Evolutionary conservation across 2,329 filamentous ascomycete species (phyloP), one percentile per base, ranked within the genome.

Genomic region (Pseudohalonectria lignicola): DNA sequence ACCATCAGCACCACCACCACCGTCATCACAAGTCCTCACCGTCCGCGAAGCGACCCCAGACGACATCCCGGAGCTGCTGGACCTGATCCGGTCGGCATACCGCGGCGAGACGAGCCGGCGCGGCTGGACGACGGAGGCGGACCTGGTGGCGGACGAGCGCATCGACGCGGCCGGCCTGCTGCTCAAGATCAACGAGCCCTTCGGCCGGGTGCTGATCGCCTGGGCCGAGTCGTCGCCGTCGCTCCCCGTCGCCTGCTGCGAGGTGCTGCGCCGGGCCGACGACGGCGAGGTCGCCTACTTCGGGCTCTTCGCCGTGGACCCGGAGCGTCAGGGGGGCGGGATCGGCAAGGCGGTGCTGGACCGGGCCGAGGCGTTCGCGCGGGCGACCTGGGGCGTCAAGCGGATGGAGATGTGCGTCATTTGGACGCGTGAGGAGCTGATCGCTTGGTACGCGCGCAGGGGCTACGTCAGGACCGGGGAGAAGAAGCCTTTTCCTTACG

Each of bases 71-170:
- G 34, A 45, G 10, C 41, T 67, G 20, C 55, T 61, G 17, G 42
- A 53, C 4, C 58, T 69, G 37, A 55, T 69, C 35, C 53, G 57
- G 35, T 59, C 59, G 2, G 64, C 64, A 29, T 69, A 66, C 52
- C 63, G 64, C 41, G 65, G 64, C 37, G 57, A 59, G 3, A 39
- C 49, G 18, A 60, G 55, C 45, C 54, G 57, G 21, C 47, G 51
- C 13, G 66, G 66, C 38, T 69, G 65, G 66, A 68, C 65, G 12
- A 66, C 62, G 4, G 65, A 67, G 43, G 62, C 64, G 13, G 60
- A 67, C 40, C 53, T 67, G 8, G 45, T 69, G 16, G 49, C 48
- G 9, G 63, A 61, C 47, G 52, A 62, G 18, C 63, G 65, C 51
- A 68, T 69, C 49, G 57, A 62, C 43, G 43, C 49, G 2, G 43